phyloP scores from a whole-genome alignment of 768 basidiomycete genomes.

The Boletus coccyginus region DNA sequence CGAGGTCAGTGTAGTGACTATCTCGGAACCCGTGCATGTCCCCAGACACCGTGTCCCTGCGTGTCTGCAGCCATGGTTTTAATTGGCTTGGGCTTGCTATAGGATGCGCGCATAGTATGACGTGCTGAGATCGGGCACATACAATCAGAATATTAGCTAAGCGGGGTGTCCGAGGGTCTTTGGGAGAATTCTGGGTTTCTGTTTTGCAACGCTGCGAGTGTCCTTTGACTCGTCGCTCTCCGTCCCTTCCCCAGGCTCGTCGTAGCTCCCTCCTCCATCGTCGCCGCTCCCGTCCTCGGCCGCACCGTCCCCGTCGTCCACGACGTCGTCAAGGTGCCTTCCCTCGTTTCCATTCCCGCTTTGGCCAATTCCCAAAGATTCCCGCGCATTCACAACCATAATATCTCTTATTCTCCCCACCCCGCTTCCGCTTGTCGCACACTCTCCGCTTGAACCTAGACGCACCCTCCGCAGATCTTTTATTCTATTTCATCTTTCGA shows the following conservation, averaged over 20 bases:
- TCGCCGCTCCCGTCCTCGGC: slow-evolving; percentile 17
- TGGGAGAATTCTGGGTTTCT: slow-evolving; percentile 34
- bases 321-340: slow-evolving; percentile 16
- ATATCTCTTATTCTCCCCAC: slow-evolving; percentile 22
- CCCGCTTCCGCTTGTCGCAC: slow-evolving; percentile 21
- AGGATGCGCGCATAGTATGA: too few species aligned
- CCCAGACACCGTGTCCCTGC: slow-evolving; percentile 7
- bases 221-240: slow-evolving; percentile 32
- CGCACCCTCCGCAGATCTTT: slow-evolving; percentile 6
- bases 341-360: slow-evolving; percentile 30
- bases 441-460: slow-evolving; percentile 26
- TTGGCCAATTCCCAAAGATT: slow-evolving; percentile 9
- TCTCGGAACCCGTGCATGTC: background rate
- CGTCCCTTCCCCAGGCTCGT: slow-evolving; percentile 26
- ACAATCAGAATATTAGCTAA: slow-evolving; percentile 13
- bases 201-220: slow-evolving; percentile 34
- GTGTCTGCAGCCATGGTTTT: background rate
- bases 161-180: slow-evolving; percentile 26
- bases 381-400: slow-evolving; percentile 19
- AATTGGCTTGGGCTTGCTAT: background rate
- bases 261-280: slow-evolving; percentile 25
- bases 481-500: slow-evolving; percentile 23
- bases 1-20: background rate
- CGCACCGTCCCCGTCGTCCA: slow-evolving; percentile 24
- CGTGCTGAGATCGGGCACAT: background rate